Base-by-base conservation (phyloP, 2,329 filamentous ascomycete genomes). In the Hypoxylon sp. region DNA sequence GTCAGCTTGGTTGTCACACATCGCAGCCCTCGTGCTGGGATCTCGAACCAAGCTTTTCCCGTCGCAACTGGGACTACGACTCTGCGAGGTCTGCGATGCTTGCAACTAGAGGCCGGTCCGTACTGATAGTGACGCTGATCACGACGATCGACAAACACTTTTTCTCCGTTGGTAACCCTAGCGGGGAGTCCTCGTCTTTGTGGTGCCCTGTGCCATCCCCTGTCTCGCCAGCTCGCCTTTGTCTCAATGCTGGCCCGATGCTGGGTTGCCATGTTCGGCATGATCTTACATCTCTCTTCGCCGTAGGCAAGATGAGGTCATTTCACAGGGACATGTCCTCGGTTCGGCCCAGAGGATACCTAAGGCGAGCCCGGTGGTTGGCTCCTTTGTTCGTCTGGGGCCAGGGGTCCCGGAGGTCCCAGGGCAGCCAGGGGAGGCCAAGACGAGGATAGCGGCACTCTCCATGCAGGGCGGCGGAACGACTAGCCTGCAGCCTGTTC, bases 31-130 rank as follows among this genome's bases (percentile, higher is more conserved):
- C 41, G 50, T 62, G 53, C 57, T 52, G 57, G n/a, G 57, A 58
- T 57, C 57, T 55, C n/a, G 48, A 54, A 60, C 60, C 60, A 62
- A 62, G 60, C 60, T 62, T 62, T 55, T 60, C 33, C 29, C 52
- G 46, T 63, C 48, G 53, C 60, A 57, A 26, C 43, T 50, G 48
- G 40, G 21, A 60, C 48, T 52, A 37, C 24, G 35, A 63, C 60
- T 37, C 54, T 54, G 49, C 45, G 20, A 46, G 31, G 37, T 26
- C 48, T 53, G 57, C 43, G 43, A 49, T 48, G 48, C 41, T 46
- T 56, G 49, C 46, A 53, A 37, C 48, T 41, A 38, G 55, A 52
- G 59, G 35, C 55, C 48, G 48, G 49, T 37, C 51, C 41, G 42
- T 27, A n/a, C n/a, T n/a, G n/a, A n/a, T n/a, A n/a, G n/a, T n/a